phyloP scores from a whole-genome alignment of 352 stramenopile species.

The Pythium oligandrum region DNA sequence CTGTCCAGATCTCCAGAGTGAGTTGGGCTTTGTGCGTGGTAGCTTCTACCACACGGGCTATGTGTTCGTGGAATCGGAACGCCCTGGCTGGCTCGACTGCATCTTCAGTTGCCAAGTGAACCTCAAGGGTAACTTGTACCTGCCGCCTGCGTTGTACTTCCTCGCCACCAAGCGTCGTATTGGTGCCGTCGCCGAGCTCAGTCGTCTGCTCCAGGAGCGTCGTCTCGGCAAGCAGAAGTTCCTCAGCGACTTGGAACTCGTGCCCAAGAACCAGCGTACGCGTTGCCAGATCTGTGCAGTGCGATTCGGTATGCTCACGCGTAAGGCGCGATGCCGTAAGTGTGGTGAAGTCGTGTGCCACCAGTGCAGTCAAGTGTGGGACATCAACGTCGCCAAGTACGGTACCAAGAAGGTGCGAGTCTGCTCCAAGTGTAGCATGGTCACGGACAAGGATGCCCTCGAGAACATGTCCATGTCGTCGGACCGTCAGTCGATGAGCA shows the following conservation, averaged over 20 bases:
- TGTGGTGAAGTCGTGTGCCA: constrained; percentile 72
- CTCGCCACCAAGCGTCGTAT: constrained; percentile 53
- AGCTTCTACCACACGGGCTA: constrained; percentile 70
- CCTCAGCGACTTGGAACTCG: constrained; percentile 63
- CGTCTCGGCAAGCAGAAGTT: constrained; percentile 47
- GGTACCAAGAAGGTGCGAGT: constrained; percentile 53
- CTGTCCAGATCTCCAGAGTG: constrained; percentile 45
- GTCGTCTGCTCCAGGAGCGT: constrained; percentile 40
- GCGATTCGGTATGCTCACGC: constrained; percentile 60
- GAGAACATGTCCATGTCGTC: constrained; percentile 22
- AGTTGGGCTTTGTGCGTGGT: constrained; percentile 47
- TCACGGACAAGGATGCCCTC: constrained; percentile 24
- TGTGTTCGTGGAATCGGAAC: constrained; percentile 69
- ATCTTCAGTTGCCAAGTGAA: constrained; percentile 64
- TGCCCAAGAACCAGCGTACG: constrained; percentile 45
- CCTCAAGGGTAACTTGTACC: constrained; percentile 48
- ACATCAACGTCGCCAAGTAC: constrained; percentile 39
- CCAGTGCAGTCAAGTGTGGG: constrained; percentile 53
- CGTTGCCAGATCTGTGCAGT: constrained; percentile 53
- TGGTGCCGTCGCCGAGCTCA: constrained; percentile 37
- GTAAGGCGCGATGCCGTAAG: constrained; percentile 59
- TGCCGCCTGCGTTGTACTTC: constrained; percentile 42
- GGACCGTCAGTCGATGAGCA: constrained; percentile 15
- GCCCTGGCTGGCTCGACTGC: constrained; percentile 49
- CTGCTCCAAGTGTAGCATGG: constrained; percentile 44